Base-by-base conservation (phyloP, 1,139 yeast genomes). In the Arxiozyma bovina region DNA sequence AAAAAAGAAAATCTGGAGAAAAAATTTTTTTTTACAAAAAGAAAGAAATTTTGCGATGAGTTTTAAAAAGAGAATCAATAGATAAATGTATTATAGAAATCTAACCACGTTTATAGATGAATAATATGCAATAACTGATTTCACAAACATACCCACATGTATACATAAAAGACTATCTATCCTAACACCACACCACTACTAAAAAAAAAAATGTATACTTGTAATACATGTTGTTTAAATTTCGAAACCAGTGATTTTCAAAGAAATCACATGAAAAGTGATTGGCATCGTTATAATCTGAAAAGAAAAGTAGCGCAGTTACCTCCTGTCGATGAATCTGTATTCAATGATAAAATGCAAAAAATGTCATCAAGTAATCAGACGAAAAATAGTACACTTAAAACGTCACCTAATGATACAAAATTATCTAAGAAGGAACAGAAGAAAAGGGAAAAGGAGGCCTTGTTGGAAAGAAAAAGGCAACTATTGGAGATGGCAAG, bases 221-320 rank as follows among this genome's bases (percentile, higher is more conserved):
- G 99, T 71, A 87, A 89, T 66, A 86, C 96, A 42, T 93, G 99
- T 67, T 84, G 82, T 11, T 77, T 91, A 57, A 81, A 81, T 57
- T 93, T 93, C 65, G 81, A 84, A 20, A 76, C 84, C 20, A 85
- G 96, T 6, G 90, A 85, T 55, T 77, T 82, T 59, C 99, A 93
- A 73, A 77, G 98, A 63, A 76, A 78, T 55, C 99, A 93, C 66
- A 93, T 93, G 98, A 89, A 88, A 65, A 75, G 87, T 3, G 94
- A 85, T 57, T 86, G 94, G 94, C 94, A 86, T 70, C 78, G 99
- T 63, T 93, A 93, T 70, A 93, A 93, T 68, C 77, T 93, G 65
- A 93, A 93, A 71, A 80, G 99, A 72, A 77, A 96, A 69, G 98
- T 93, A 25, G 97, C 98, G 0, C 82, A 81, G 53, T 74, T 93